These are phyloP conservation scores for Alternaria triticina DNA, from an alignment of 2,329 filamentous ascomycete species.

Conservation along the genomic window DNA sequence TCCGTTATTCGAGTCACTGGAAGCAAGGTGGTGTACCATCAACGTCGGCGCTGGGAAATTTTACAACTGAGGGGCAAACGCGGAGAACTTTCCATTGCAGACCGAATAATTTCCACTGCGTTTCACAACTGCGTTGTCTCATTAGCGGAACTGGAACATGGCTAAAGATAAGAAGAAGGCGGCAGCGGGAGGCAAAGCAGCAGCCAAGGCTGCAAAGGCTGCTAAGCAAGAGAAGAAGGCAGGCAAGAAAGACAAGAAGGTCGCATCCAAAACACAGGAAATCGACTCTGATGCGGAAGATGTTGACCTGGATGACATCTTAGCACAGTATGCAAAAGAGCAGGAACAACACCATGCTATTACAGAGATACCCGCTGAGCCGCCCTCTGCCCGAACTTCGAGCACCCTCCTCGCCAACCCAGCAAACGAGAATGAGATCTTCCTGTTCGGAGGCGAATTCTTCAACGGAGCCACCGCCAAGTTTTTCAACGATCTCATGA, in stretches of 20 bases:
- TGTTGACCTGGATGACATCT: slow-evolving; percentile 88
- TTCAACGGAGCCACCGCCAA: slow-evolving; percentile 87
- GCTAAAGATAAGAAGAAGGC: slow-evolving; percentile 61
- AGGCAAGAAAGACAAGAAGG: slow-evolving; percentile 76
- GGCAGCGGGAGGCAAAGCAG: slow-evolving; percentile 54
- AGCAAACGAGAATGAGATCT: slow-evolving; percentile 82
- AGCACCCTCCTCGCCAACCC: slow-evolving; percentile 85
- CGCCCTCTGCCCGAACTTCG: slow-evolving; percentile 80
- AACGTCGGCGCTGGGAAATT: slow-evolving; percentile 15
- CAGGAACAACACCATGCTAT: slow-evolving; percentile 95
- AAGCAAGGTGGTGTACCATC: neutral
- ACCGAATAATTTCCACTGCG: neutral
- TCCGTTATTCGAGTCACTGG: neutral
- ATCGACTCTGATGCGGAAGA: slow-evolving; percentile 91
- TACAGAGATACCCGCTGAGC: slow-evolving; percentile 76
- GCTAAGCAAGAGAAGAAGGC: slow-evolving; percentile 89
- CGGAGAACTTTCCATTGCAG: neutral
- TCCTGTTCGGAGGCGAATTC: slow-evolving; percentile 94
- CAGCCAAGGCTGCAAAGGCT: slow-evolving; percentile 60
- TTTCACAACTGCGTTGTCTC: neutral
- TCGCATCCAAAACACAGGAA: slow-evolving; percentile 72
- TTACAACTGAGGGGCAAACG: slow-evolving; percentile 29
- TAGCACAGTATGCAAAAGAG: slow-evolving; percentile 88
- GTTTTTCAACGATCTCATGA: slow-evolving; percentile 71
- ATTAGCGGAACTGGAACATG: slow-evolving; percentile 42